Percentiles rank a stretch among this genome's conserved stretches.
Evolutionary conservation across 2,329 filamentous ascomycete species (phyloP).

Genomic region (Hypoxylon sp.): DNA sequence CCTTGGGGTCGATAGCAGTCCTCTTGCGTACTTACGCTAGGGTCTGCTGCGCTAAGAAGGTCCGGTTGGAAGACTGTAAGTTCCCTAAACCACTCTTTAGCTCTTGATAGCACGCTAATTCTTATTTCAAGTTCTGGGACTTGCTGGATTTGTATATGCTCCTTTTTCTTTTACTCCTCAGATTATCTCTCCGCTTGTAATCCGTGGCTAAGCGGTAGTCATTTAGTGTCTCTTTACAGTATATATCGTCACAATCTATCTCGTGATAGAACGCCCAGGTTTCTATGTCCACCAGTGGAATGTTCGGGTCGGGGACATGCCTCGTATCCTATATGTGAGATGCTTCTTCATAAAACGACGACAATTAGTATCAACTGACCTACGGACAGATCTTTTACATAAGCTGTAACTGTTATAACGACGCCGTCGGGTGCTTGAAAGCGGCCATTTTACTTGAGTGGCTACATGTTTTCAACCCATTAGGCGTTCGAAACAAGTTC

Average conservation of each 20-base stretch:
- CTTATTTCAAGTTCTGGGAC: background rate
- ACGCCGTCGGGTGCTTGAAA: background rate
- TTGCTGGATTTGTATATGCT: background rate
- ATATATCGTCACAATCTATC: background rate
- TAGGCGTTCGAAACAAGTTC: background rate
- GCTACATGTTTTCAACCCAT: background rate
- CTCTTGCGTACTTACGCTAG: background rate
- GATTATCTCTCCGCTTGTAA: no score
- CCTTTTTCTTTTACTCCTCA: background rate
- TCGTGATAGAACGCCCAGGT: background rate
- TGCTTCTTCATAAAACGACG: background rate
- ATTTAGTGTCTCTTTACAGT: background rate
- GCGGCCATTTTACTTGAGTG: background rate
- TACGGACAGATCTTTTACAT: background rate
- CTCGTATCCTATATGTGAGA: slow-evolving; percentile 2
- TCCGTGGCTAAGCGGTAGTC: background rate
- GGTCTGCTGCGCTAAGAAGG: background rate
- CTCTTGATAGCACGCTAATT: background rate
- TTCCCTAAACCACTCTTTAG: background rate
- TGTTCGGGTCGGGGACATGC: background rate
- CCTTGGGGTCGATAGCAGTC: background rate
- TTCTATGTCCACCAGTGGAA: slow-evolving; percentile 1
- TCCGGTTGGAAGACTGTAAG: background rate
- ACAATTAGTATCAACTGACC: background rate
- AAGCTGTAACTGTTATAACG: background rate